phyloP scores from a whole-genome alignment of 192 early-diverging fungal genomes.

The Rhizoclosmatium globosum region DNA sequence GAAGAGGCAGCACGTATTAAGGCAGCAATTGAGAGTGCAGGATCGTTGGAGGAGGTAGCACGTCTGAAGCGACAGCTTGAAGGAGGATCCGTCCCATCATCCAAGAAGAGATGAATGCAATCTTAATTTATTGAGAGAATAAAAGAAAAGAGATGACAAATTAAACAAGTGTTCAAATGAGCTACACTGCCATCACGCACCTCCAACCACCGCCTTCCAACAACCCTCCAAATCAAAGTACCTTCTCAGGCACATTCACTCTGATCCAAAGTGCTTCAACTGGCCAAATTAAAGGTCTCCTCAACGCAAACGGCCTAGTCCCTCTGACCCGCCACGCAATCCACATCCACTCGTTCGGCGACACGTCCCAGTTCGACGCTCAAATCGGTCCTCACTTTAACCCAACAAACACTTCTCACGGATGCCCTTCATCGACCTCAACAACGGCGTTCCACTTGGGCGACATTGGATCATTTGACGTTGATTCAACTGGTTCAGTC shows the following conservation, averaged over 20 bases:
- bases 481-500: conserved; percentile 21
- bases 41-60: conserved; percentile 77
- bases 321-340: conserved; percentile 32
- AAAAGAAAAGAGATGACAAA: too few relatives aligned
- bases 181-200: too few relatives aligned
- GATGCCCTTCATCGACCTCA: conserved; percentile 5
- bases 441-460: conserved; percentile 18
- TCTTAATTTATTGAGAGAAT: too few relatives aligned
- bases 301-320: too few relatives aligned
- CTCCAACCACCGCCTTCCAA: too few relatives aligned
- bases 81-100: conserved; percentile 53
- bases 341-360: conserved; percentile 45
- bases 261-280: too few relatives aligned
- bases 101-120: not conserved
- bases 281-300: too few relatives aligned
- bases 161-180: too few relatives aligned
- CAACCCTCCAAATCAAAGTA: too few relatives aligned
- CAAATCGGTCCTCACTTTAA: conserved; percentile 36
- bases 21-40: conserved; percentile 78
- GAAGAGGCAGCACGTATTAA: conserved; percentile 78
- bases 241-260: too few relatives aligned
- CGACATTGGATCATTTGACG: conserved; percentile 41
- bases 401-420: conserved; percentile 26
- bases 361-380: not conserved
- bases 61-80: conserved; percentile 74